These are phyloP conservation scores for Hypericum perforatum DNA, from an alignment of 345 rosid species.

Conservation along the genomic window DNA sequence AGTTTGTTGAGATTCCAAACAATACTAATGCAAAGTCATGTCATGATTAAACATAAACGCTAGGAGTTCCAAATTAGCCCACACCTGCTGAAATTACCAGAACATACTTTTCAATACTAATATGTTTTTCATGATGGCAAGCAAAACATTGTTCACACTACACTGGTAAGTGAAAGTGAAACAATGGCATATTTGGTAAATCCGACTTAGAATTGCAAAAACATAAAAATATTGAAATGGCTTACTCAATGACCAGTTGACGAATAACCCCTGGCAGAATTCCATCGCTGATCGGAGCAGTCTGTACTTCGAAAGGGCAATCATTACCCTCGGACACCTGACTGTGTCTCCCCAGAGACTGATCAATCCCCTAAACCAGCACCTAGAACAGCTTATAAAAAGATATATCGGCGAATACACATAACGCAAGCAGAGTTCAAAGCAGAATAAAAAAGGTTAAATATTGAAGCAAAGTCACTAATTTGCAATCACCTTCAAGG, in stretches of 20 bases:
- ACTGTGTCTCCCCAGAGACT: slow-evolving; percentile 14
- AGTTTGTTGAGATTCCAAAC: no score
- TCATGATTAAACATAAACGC: no score
- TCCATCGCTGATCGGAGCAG: slow-evolving; percentile 70
- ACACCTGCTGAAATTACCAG: no score
- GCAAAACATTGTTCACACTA: no score
- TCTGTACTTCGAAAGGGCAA: slow-evolving; percentile 52
- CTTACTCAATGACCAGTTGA: slow-evolving; percentile 72
- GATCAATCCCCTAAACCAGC: slow-evolving; percentile 24
- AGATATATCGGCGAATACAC: no score
- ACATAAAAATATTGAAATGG: background rate
- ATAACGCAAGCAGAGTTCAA: no score
- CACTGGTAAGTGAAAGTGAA: no score
- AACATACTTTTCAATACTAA: no score
- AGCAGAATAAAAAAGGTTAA: background rate
- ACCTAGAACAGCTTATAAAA: slow-evolving; percentile 4
- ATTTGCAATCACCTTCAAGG: background rate
- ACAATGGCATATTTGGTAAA: background rate
- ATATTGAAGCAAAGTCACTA: background rate
- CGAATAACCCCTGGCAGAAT: slow-evolving; percentile 84
- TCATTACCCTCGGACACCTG: background rate
- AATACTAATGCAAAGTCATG: no score
- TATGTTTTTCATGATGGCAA: no score
- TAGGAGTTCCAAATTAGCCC: no score
- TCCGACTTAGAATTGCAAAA: background rate